A percentile compares a stretch with the other conserved stretches of the same genome.
These are phyloP conservation scores for Gelatoporia subvermispora DNA, from an alignment of 768 basidiomycete genomes.

Conservation along the genomic window DNA sequence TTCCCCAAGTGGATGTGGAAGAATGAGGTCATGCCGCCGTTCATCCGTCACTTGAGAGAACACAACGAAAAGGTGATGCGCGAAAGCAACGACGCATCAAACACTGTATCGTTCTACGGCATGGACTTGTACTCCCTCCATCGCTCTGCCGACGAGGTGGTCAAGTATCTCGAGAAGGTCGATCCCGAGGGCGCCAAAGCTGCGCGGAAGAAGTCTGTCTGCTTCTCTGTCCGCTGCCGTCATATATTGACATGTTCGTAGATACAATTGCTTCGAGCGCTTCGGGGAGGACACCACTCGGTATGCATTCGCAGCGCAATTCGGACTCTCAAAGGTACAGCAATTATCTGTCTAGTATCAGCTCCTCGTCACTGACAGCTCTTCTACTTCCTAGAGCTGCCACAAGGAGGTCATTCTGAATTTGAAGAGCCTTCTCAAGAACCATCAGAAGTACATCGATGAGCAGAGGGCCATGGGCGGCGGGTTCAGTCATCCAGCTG, in stretches of 20 bases:
- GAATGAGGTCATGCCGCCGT: conserved; percentile 23
- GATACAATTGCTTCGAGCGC: conserved; percentile 23
- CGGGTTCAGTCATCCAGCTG: conserved; percentile 10
- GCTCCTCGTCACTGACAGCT: background rate
- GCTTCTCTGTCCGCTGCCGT: background rate
- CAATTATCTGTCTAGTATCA: background rate
- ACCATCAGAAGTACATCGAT: conserved; percentile 17
- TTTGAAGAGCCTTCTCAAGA: conserved; percentile 15
- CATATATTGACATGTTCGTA: background rate
- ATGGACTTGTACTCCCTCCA: conserved; percentile 26
- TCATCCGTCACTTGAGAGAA: conserved; percentile 19
- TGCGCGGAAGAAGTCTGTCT: conserved; percentile 21
- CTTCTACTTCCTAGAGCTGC: conserved; percentile 12
- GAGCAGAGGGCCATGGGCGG: conserved; percentile 8
- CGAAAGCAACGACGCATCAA: conserved; percentile 8
- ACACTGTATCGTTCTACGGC: conserved; percentile 22
- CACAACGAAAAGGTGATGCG: conserved; percentile 15
- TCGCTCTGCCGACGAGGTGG: conserved; percentile 20
- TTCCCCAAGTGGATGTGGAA: conserved; percentile 31
- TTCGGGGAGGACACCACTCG: conserved; percentile 21
- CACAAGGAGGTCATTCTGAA: conserved; percentile 23
- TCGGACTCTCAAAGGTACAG: conserved; percentile 16
- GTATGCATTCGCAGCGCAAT: conserved; percentile 19
- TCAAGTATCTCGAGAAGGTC: conserved; percentile 21
- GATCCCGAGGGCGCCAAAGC: conserved; percentile 22